These are phyloP conservation scores for Malus hybrid DNA, from an alignment of 331 rosid species.

Conservation along the genomic window DNA sequence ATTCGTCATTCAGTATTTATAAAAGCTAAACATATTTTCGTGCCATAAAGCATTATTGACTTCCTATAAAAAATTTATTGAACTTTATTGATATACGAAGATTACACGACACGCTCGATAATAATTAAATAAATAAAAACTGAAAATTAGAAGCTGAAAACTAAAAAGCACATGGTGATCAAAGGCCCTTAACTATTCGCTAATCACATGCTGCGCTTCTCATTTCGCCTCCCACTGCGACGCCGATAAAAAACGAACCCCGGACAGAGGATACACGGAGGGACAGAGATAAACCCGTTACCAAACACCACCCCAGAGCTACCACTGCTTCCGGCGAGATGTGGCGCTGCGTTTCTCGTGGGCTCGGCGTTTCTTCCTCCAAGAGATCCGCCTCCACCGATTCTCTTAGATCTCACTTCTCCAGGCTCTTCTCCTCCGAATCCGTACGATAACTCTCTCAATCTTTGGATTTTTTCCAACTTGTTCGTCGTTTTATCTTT, in stretches of 20 bases:
- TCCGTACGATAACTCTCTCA: slow-evolving; percentile 34
- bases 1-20: no score
- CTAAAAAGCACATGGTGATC: no score
- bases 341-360: slow-evolving; percentile 93
- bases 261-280: neutral
- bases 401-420: slow-evolving; percentile 55
- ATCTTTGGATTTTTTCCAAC: slow-evolving; percentile 7
- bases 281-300: neutral
- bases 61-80: no score
- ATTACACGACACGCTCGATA: no score
- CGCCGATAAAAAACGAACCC: neutral
- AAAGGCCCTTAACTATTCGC: no score
- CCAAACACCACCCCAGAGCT: neutral
- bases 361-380: slow-evolving; percentile 47
- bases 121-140: no score
- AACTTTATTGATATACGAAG: no score
- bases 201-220: neutral
- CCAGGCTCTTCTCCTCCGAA: slow-evolving; percentile 60
- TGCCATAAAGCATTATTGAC: no score
- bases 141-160: no score
- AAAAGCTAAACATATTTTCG: no score
- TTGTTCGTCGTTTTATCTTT: neutral
- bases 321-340: slow-evolving; percentile 18
- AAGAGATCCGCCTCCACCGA: slow-evolving; percentile 39
- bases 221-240: slow-evolving; percentile 4